Conservation (phyloP, 371 early-diverging fungal species). For the Saksenaea vasiformis region DNA sequence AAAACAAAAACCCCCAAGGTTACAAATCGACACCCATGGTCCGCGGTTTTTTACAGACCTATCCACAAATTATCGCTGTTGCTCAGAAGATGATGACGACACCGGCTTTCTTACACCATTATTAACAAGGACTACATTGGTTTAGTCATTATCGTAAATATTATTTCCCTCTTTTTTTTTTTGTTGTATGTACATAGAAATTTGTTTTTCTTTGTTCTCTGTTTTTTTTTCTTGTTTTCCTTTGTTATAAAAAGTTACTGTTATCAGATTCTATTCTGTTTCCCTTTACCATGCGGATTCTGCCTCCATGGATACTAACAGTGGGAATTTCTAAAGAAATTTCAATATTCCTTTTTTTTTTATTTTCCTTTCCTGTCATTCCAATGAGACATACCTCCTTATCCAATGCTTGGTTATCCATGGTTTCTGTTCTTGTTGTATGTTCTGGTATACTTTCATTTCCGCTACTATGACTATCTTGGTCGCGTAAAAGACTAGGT, state of each 20-base stretch:
- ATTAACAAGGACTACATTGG: background rate
- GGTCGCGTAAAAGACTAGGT: constrained; percentile 8
- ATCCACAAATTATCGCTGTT: constrained; percentile 22
- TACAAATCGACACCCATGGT: constrained; percentile 21
- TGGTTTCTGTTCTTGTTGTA: background rate
- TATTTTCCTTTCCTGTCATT: background rate
- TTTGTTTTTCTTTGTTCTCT: background rate
- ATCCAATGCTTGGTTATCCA: background rate
- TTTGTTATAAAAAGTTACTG: constrained; percentile 4
- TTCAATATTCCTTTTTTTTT: background rate
- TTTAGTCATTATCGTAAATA: background rate
- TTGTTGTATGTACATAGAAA: constrained; percentile 6
- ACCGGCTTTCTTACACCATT: background rate
- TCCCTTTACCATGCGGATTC: constrained; percentile 29
- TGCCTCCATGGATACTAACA: constrained; percentile 8
- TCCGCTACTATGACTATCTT: constrained; percentile 8
- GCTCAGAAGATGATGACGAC: background rate
- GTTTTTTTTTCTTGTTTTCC: constrained; percentile 1
- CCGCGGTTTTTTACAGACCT: constrained; percentile 18
- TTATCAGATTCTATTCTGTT: background rate
- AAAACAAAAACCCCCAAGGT: background rate
- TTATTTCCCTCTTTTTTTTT: too few relatives aligned
- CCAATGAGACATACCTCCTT: constrained; percentile 7
- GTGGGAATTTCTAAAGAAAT: background rate
- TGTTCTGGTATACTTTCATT: constrained; percentile 9